Percentiles rank a stretch among this genome's conserved stretches.
Evolutionary conservation across 2,329 filamentous ascomycete species (phyloP).

Genomic region (Tothia fuscella): DNA sequence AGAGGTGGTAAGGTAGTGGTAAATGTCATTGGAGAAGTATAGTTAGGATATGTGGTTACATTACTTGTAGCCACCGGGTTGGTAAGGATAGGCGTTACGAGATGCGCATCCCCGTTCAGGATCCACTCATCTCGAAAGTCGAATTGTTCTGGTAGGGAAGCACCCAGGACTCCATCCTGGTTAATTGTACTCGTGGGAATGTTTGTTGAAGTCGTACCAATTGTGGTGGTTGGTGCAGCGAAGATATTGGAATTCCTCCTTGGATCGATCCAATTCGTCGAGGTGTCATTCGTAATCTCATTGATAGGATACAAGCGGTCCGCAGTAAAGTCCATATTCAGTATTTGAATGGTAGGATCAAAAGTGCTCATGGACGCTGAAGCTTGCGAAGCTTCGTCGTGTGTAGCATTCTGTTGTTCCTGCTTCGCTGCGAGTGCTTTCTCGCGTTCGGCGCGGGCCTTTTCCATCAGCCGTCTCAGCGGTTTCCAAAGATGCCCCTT

Average conservation of each 20-base stretch:
- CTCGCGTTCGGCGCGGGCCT: not conserved
- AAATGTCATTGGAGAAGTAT: not conserved
- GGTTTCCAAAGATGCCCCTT: slow-evolving; percentile 50
- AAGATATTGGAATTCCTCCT: no score
- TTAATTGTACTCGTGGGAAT: not conserved
- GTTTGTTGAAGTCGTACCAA: slow-evolving; percentile 1
- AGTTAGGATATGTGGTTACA: not conserved
- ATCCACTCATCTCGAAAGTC: not conserved
- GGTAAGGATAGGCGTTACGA: not conserved
- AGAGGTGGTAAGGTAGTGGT: slow-evolving; percentile 8
- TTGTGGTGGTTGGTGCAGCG: not conserved
- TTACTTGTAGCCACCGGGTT: not conserved
- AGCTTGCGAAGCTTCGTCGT: not conserved
- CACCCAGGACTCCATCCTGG: not conserved
- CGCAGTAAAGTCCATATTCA: slow-evolving; percentile 7
- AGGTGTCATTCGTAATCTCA: not conserved
- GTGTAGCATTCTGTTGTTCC: not conserved
- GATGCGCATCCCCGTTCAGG: not conserved
- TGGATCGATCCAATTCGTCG: not conserved
- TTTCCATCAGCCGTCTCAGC: slow-evolving; percentile 6
- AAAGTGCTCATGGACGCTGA: not conserved
- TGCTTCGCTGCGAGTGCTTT: slow-evolving; percentile 4
- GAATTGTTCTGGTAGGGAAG: not conserved
- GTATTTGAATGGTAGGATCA: not conserved
- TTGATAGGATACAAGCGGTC: slow-evolving; percentile 2